Percentiles rank a stretch among this genome's conserved stretches.
These are phyloP conservation scores for Aureobasidium vineae DNA, from an alignment of 2,329 filamentous ascomycete species.

Conservation along the genomic window DNA sequence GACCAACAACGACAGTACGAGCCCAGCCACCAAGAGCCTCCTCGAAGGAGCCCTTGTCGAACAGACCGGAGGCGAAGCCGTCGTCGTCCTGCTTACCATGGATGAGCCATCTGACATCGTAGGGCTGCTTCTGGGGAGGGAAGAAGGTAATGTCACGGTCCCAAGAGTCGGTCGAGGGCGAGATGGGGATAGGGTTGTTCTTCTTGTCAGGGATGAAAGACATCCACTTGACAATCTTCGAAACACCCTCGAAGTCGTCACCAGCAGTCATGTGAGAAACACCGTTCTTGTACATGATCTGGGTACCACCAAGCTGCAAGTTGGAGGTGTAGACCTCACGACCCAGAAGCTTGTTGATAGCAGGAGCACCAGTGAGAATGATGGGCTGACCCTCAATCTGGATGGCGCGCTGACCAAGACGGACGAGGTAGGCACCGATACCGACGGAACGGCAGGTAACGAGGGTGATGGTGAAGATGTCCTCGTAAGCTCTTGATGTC, in stretches of 20 bases:
- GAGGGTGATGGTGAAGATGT: constrained; percentile 97
- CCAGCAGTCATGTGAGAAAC: constrained; percentile 98
- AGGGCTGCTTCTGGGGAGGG: constrained; percentile 77
- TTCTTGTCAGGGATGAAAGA: constrained; percentile 96
- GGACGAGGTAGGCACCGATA: constrained; percentile 98
- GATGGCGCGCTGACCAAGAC: constrained; percentile 95
- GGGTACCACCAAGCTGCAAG: constrained; percentile 98
- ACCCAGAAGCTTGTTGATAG: constrained; percentile 96
- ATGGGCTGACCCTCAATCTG: constrained; percentile 99
- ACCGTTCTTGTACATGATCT: constrained; percentile 99
- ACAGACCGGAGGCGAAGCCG: constrained; percentile 85
- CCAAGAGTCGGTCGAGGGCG: constrained; percentile 80
- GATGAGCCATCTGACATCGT: constrained; percentile 94
- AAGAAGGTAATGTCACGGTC: constrained; percentile 85
- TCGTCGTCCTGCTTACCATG: constrained; percentile 80
- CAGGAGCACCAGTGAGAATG: constrained; percentile 94
- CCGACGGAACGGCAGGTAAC: constrained; percentile 98
- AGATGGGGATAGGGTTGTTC: constrained; percentile 87
- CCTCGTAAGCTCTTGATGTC: constrained; percentile 94
- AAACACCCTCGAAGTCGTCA: constrained; percentile 96
- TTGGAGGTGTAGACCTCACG: constrained; percentile 99
- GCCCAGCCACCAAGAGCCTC: constrained; percentile 97
- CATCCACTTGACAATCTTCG: constrained; percentile 97
- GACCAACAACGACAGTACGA: constrained; percentile 91
- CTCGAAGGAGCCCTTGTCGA: constrained; percentile 95